Evolutionary conservation across 768 basidiomycete genomes (phyloP).

Genomic region (Leccinum uliginosum): DNA sequence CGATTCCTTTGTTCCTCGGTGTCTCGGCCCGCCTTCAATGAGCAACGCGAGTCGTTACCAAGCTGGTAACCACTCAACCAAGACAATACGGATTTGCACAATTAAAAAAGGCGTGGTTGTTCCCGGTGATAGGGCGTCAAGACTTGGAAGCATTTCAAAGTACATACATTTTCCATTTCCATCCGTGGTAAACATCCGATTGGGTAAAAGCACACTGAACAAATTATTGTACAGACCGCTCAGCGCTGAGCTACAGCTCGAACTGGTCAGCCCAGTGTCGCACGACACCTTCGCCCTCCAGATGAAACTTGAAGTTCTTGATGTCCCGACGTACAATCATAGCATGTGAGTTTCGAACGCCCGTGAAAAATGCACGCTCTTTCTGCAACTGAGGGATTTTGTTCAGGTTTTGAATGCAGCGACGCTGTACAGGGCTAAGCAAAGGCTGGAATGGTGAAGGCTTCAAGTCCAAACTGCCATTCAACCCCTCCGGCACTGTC

Average conservation of each 20-base stretch:
- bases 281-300: slow-evolving; percentile 59
- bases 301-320: slow-evolving; percentile 53
- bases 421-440: slow-evolving; percentile 53
- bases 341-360: slow-evolving; percentile 63
- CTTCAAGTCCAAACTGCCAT: slow-evolving; percentile 2
- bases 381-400: slow-evolving; percentile 65
- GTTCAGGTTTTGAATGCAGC: slow-evolving; percentile 59
- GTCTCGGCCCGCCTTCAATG: background rate
- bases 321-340: slow-evolving; percentile 68
- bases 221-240: background rate
- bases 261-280: slow-evolving; percentile 71
- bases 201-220: background rate
- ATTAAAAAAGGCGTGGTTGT: background rate
- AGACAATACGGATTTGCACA: slow-evolving; percentile 11
- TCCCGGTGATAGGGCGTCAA: background rate
- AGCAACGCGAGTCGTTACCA: background rate
- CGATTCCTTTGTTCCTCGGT: slow-evolving; percentile 6
- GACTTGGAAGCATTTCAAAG: too few species aligned
- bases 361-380: slow-evolving; percentile 59
- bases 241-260: slow-evolving; percentile 34
- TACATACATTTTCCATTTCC: background rate
- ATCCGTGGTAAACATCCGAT: background rate
- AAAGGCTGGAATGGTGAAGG: slow-evolving; percentile 36
- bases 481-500: background rate
- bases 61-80: slow-evolving; percentile 6